Conservation (phyloP, 345 rosid genomes). For the Erodium maritimum region DNA sequence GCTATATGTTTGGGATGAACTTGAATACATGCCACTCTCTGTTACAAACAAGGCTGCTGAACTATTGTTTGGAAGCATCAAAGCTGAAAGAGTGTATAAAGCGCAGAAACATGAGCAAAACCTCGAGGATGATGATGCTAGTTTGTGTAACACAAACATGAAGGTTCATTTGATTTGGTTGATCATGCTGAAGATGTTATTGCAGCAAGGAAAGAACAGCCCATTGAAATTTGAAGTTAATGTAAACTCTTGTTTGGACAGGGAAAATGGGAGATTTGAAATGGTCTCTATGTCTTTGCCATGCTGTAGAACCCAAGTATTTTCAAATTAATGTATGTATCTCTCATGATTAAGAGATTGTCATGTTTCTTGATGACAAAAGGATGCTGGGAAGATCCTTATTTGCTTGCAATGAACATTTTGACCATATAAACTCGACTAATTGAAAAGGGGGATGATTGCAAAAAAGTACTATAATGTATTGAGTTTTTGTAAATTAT, state of each 20-base stretch:
- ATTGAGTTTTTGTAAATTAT: no score
- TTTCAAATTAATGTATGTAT: neutral
- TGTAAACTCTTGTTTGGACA: conserved; percentile 22
- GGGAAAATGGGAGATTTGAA: conserved; percentile 25
- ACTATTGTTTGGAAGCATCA: conserved; percentile 39
- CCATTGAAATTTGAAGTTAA: conserved; percentile 30
- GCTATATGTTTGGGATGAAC: conserved; percentile 51
- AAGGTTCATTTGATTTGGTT: conserved; percentile 30
- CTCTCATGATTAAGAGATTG: neutral
- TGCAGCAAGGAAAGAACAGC: conserved; percentile 30
- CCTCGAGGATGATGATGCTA: neutral
- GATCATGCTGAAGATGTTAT: conserved; percentile 21
- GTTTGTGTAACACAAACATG: conserved; percentile 3
- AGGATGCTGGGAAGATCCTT: no score
- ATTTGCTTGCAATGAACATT: no score
- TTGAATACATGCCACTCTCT: conserved; percentile 33
- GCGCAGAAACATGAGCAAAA: neutral
- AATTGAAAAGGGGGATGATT: no score
- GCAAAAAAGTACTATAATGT: no score
- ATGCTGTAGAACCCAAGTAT: conserved; percentile 10
- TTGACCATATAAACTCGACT: no score
- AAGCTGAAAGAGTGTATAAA: conserved; percentile 28
- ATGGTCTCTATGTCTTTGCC: conserved; percentile 28
- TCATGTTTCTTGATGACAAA: neutral
- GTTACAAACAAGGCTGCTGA: conserved; percentile 50